Evolutionary conservation across 2,329 filamentous ascomycete genomes (phyloP).

Genomic region (Clarireedia paspali): DNA sequence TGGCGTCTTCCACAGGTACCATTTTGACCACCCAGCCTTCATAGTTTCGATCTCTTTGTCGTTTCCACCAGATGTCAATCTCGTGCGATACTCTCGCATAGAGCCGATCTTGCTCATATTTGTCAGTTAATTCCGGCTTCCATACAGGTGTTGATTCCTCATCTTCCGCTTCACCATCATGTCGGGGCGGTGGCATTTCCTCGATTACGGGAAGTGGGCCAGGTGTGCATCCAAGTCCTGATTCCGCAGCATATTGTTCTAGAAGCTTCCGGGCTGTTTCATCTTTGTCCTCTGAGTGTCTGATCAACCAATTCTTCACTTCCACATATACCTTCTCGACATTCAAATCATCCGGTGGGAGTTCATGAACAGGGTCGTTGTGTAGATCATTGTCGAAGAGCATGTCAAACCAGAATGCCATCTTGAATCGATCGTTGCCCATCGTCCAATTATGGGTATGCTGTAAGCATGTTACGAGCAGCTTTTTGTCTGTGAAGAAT

Average conservation of each 20-base stretch:
- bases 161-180: slow-evolving; percentile 12
- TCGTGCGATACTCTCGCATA: slow-evolving; percentile 57
- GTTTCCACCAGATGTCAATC: slow-evolving; percentile 58
- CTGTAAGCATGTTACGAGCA: slow-evolving; percentile 57
- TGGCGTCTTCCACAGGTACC: slow-evolving; percentile 53
- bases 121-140: slow-evolving; percentile 40
- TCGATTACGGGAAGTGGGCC: slow-evolving; percentile 21
- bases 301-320: slow-evolving; percentile 54
- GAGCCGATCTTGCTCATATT: slow-evolving; percentile 49
- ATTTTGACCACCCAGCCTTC: slow-evolving; percentile 51
- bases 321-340: slow-evolving; percentile 51
- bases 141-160: slow-evolving; percentile 26
- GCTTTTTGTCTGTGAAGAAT: slow-evolving; percentile 48
- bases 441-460: slow-evolving; percentile 64
- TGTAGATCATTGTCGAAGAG: slow-evolving; percentile 51
- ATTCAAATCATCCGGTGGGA: slow-evolving; percentile 41
- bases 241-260: slow-evolving; percentile 40
- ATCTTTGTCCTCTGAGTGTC: slow-evolving; percentile 49
- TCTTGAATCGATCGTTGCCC: slow-evolving; percentile 62
- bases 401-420: slow-evolving; percentile 61
- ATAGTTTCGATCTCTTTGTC: slow-evolving; percentile 51
- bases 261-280: slow-evolving; percentile 47
- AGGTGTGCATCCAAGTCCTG: slow-evolving; percentile 27
- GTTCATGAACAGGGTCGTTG: slow-evolving; percentile 45
- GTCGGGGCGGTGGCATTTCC: background rate